Evolutionary conservation across 306 rosid genomes (phyloP).

Genomic region (Quercus berberidifolia): DNA sequence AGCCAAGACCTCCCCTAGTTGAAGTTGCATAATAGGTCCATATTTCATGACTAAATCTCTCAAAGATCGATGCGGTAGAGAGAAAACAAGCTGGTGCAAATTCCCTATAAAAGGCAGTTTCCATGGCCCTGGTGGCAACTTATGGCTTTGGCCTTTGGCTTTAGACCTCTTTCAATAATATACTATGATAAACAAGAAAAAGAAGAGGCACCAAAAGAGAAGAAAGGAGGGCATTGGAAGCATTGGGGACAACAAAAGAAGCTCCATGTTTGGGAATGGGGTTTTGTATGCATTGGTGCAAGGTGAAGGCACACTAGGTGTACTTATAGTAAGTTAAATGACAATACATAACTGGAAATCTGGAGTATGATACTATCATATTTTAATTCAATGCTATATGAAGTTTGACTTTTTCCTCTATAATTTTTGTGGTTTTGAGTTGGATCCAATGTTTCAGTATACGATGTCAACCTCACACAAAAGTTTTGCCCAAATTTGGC

Average conservation of each 20-base stretch:
- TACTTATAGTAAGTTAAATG: neutral
- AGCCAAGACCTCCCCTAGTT: neutral
- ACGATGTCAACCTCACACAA: too few relatives aligned
- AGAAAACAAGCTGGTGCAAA: conserved; percentile 3
- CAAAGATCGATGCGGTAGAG: neutral
- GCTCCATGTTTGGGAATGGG: neutral
- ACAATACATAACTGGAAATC: too few relatives aligned
- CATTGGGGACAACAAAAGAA: neutral
- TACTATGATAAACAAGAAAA: neutral
- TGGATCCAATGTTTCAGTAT: too few relatives aligned
- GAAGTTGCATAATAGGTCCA: neutral
- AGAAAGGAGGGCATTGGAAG: neutral
- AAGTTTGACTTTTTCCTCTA: too few relatives aligned
- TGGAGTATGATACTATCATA: too few relatives aligned
- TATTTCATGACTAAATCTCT: neutral
- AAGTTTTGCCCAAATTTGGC: too few relatives aligned
- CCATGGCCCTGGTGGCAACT: neutral
- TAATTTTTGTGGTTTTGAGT: too few relatives aligned
- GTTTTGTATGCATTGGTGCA: neutral
- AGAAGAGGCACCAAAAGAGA: neutral
- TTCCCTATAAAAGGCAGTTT: conserved; percentile 12
- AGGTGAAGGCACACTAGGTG: neutral
- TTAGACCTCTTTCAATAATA: neutral
- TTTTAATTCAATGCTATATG: too few relatives aligned
- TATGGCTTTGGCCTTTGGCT: neutral